Evolutionary conservation across 805 yeast genomes (phyloP).

Genomic region (Hanseniaspora clermontiae): DNA sequence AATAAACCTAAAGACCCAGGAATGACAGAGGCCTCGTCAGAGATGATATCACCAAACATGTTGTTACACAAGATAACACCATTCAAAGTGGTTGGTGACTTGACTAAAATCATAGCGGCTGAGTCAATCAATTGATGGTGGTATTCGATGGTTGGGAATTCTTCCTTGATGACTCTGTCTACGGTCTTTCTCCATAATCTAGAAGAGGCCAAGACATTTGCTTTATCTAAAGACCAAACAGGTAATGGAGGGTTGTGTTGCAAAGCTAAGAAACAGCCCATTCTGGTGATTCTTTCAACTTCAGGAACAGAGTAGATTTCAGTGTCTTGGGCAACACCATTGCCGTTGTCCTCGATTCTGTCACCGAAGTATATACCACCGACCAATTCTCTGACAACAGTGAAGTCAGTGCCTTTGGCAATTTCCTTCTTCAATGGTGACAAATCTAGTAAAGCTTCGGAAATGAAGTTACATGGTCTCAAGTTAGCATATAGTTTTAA

Average conservation of each 20-base stretch:
- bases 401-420: conserved; percentile 82
- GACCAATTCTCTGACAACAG: conserved; percentile 89
- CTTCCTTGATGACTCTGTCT: conserved; percentile 66
- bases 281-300: conserved; percentile 88
- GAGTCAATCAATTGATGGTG: conserved; percentile 96
- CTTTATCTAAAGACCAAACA: conserved; percentile 92
- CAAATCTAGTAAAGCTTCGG: conserved; percentile 68
- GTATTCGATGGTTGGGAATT: conserved; percentile 76
- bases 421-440: conserved; percentile 79
- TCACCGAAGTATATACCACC: conserved; percentile 98
- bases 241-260: conserved; percentile 91
- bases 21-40: conserved; percentile 95
- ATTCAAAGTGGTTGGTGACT: conserved; percentile 79
- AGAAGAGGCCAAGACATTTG: conserved; percentile 91
- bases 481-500: conserved; percentile 87
- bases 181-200: conserved; percentile 94
- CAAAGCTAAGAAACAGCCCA: conserved; percentile 94
- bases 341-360: conserved; percentile 72
- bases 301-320: conserved; percentile 85
- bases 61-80: conserved; percentile 88
- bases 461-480: conserved; percentile 89
- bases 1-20: conserved; percentile 94
- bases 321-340: conserved; percentile 82
- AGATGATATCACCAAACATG: conserved; percentile 97
- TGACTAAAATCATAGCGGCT: conserved; percentile 94